Conservation (phyloP, 1,139 yeast species). For the Candida glucosophila region DNA sequence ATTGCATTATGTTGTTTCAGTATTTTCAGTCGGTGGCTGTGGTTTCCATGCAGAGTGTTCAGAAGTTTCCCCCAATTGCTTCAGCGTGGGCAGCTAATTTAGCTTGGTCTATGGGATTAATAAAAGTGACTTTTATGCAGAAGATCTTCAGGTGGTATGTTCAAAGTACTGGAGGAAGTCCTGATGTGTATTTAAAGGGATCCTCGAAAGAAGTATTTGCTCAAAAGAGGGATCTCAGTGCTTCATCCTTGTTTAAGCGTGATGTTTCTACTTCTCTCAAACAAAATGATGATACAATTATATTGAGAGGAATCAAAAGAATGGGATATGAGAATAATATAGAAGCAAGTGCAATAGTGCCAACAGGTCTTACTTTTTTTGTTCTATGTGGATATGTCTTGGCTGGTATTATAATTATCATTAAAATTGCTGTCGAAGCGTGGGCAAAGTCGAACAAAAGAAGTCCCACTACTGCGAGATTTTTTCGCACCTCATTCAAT, state of each 20-base stretch:
- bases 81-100: constrained; percentile 74
- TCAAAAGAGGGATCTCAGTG: too few species aligned
- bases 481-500: constrained; percentile 46
- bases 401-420: constrained; percentile 39
- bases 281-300: constrained; percentile 40
- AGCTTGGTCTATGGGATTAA: constrained; percentile 83
- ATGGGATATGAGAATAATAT: constrained; percentile 59
- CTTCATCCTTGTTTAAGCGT: constrained; percentile 12
- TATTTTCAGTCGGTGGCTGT: constrained; percentile 75
- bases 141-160: constrained; percentile 73
- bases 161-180: constrained; percentile 71
- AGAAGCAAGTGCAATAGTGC: constrained; percentile 66
- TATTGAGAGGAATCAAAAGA: constrained; percentile 70
- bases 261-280: constrained; percentile 22
- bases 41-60: constrained; percentile 65
- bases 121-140: constrained; percentile 62
- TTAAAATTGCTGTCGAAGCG: constrained; percentile 43
- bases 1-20: constrained; percentile 62
- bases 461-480: constrained; percentile 36
- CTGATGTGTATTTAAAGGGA: constrained; percentile 50
- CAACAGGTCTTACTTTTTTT: constrained; percentile 71
- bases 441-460: constrained; percentile 35
- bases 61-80: constrained; percentile 70
- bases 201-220: constrained; percentile 55
- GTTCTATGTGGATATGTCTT: constrained; percentile 53